Percentiles rank a stretch among this genome's conserved stretches.
These are phyloP conservation scores for Lodderomyces theae DNA, from an alignment of 1,139 yeast species.

Conservation along the genomic window DNA sequence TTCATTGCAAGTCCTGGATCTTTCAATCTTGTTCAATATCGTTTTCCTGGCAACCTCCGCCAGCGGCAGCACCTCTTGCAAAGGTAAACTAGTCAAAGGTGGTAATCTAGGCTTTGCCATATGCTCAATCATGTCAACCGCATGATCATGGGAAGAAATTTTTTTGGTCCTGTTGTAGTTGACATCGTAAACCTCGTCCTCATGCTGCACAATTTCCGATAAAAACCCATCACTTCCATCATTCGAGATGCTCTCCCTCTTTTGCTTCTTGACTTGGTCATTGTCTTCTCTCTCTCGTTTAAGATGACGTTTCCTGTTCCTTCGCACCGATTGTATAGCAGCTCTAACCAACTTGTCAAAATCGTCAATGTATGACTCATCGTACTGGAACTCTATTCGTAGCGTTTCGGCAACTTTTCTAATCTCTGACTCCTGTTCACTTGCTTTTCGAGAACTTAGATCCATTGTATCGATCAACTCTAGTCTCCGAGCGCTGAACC, in stretches of 20 bases:
- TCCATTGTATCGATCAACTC: slow-evolving; percentile 83
- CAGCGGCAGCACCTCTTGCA: slow-evolving; percentile 9
- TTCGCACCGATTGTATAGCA: slow-evolving; percentile 69
- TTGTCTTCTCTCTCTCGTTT: slow-evolving; percentile 18
- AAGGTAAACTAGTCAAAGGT: slow-evolving; percentile 13
- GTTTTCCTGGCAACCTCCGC: slow-evolving; percentile 21
- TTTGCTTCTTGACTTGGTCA: not conserved
- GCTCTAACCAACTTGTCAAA: slow-evolving; percentile 90
- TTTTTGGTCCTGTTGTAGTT: slow-evolving; percentile 32
- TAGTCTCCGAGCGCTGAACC: slow-evolving; percentile 81
- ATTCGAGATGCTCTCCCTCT: not conserved
- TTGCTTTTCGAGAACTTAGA: slow-evolving; percentile 76
- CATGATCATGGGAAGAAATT: slow-evolving; percentile 33
- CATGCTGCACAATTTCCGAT: slow-evolving; percentile 36
- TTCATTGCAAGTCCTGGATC: slow-evolving; percentile 64
- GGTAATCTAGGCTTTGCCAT: slow-evolving; percentile 38
- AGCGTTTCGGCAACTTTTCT: slow-evolving; percentile 71
- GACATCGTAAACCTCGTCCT: slow-evolving; percentile 32
- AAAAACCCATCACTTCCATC: slow-evolving; percentile 21
- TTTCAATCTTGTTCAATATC: slow-evolving; percentile 48
- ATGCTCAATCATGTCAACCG: slow-evolving; percentile 37
- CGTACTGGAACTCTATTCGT: slow-evolving; percentile 73
- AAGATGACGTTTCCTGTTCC: slow-evolving; percentile 44
- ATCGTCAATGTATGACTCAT: slow-evolving; percentile 55
- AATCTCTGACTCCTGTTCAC: slow-evolving; percentile 86